phyloP scores from a whole-genome alignment of 129 eudicot species.

The Lactuca sativa region DNA sequence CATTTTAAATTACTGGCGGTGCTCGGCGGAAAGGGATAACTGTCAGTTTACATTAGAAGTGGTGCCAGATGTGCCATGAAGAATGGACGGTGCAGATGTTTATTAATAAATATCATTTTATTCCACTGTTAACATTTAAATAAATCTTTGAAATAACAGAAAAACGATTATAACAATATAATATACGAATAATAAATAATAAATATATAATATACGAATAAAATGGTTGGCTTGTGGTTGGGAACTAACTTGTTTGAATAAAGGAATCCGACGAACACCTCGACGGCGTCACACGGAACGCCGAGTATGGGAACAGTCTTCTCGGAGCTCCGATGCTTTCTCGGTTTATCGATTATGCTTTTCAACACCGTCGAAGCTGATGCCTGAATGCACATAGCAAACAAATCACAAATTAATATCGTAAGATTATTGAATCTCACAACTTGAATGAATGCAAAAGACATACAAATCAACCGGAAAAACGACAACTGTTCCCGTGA shows the following conservation, averaged over 20 bases:
- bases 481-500: background rate
- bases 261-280: conserved; percentile 63
- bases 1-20: background rate
- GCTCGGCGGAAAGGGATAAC: background rate
- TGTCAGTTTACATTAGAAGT: background rate
- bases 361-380: conserved; percentile 79
- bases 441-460: background rate
- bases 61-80: conserved; percentile 34
- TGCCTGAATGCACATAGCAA: conserved; percentile 41
- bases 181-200: background rate
- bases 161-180: background rate
- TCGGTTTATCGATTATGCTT: conserved; percentile 54
- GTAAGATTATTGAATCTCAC: background rate
- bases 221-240: conserved; percentile 29
- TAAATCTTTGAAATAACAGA: background rate
- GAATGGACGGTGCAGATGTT: conserved; percentile 25
- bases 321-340: conserved; percentile 52
- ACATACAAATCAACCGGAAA: background rate
- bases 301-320: conserved; percentile 66
- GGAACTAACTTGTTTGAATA: conserved; percentile 62
- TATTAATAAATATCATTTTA: background rate
- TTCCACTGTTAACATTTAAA: conserved; percentile 14
- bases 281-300: conserved; percentile 89
- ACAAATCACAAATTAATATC: conserved; percentile 1
- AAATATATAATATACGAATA: background rate